phyloP scores from a whole-genome alignment of 2,329 filamentous ascomycete genomes.

The Penicillium sp. region DNA sequence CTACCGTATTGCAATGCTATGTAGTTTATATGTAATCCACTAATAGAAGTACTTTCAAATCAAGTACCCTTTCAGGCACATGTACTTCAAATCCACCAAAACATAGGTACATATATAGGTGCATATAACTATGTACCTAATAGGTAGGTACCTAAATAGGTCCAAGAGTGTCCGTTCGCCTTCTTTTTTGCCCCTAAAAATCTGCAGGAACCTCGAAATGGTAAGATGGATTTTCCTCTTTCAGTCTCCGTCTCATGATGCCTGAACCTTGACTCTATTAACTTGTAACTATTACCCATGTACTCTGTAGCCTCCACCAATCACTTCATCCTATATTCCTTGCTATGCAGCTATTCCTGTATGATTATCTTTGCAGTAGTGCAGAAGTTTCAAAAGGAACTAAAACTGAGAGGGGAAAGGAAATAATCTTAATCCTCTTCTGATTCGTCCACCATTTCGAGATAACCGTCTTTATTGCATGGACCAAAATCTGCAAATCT shows the following conservation, averaged over 20 bases:
- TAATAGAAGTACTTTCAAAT: background rate
- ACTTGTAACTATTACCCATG: background rate
- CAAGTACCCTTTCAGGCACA: background rate
- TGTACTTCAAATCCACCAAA: too few species aligned
- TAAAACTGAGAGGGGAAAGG: background rate
- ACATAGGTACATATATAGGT: background rate
- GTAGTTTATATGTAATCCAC: background rate
- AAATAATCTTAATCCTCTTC: background rate
- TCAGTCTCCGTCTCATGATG: constrained; percentile 1
- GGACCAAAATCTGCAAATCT: background rate
- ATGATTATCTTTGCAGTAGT: background rate
- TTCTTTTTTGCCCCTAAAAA: background rate
- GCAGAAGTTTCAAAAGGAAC: background rate
- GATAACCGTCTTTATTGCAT: constrained; percentile 7
- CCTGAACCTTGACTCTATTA: background rate
- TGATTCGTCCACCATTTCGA: constrained; percentile 6
- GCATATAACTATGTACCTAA: too few species aligned
- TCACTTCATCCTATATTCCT: background rate
- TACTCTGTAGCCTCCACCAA: background rate
- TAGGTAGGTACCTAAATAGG: background rate
- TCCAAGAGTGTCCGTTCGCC: background rate
- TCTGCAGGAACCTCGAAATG: constrained; percentile 21
- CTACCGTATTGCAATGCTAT: background rate
- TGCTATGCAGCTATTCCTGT: background rate
- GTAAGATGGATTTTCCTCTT: constrained; percentile 9